Evolutionary conservation across 2,329 filamentous ascomycete genomes (phyloP).

Genomic region (Trichoderma endophyticum): DNA sequence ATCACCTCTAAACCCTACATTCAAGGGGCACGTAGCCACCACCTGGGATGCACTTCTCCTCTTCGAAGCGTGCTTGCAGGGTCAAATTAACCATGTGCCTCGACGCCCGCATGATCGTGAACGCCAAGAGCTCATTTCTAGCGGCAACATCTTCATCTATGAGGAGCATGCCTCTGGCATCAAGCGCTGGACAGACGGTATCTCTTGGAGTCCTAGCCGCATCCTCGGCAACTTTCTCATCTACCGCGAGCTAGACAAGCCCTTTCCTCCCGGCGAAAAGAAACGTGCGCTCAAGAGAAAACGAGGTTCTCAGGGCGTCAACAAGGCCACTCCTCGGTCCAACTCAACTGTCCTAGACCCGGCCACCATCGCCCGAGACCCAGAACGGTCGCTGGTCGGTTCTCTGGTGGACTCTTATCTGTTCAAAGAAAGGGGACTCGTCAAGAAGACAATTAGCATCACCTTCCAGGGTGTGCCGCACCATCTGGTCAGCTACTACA

Average conservation of each 20-base stretch:
- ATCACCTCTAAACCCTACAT: constrained; percentile 57
- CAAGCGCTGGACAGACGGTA: constrained; percentile 90
- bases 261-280: constrained; percentile 79
- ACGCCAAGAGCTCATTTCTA: constrained; percentile 70
- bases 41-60: constrained; percentile 75
- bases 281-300: constrained; percentile 76
- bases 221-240: constrained; percentile 83
- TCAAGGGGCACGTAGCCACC: constrained; percentile 62
- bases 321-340: constrained; percentile 34
- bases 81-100: constrained; percentile 69
- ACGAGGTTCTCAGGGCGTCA: constrained; percentile 33
- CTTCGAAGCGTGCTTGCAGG: constrained; percentile 74
- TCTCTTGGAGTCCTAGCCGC: constrained; percentile 85
- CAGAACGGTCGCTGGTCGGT: constrained; percentile 58
- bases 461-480: constrained; percentile 71
- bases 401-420: constrained; percentile 86
- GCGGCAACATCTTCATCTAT: constrained; percentile 86
- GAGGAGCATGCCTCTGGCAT: constrained; percentile 88
- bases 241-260: constrained; percentile 76
- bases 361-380: constrained; percentile 27
- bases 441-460: constrained; percentile 92
- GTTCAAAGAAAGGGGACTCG: constrained; percentile 76
- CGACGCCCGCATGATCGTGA: constrained; percentile 85
- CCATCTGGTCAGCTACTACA: constrained; percentile 88
- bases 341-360: constrained; percentile 19